phyloP scores from a whole-genome alignment of 2,329 filamentous ascomycete genomes.

The Geoglossum cookeanum region DNA sequence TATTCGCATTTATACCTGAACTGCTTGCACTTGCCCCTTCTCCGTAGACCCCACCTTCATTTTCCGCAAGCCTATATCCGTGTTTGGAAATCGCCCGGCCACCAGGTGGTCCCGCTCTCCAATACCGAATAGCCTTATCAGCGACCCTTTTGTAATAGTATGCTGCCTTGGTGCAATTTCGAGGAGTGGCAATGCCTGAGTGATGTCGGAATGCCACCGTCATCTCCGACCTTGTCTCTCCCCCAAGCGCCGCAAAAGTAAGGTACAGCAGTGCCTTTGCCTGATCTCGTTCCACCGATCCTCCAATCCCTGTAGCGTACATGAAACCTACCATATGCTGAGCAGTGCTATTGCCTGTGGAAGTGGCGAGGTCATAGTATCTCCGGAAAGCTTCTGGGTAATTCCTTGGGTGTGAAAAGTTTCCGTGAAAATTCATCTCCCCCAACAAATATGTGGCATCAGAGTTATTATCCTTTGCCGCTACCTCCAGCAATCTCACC shows the following conservation, averaged over 20 bases:
- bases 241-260: constrained; percentile 73
- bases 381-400: constrained; percentile 61
- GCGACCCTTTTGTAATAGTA: constrained; percentile 86
- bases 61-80: constrained; percentile 72
- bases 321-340: constrained; percentile 93
- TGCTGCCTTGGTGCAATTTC: constrained; percentile 68
- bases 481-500: constrained; percentile 37
- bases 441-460: constrained; percentile 81
- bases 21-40: constrained; percentile 85
- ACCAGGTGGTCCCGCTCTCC: constrained; percentile 75
- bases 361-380: constrained; percentile 58
- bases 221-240: constrained; percentile 80
- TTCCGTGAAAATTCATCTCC: constrained; percentile 93
- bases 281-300: constrained; percentile 65
- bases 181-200: constrained; percentile 64
- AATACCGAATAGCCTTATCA: constrained; percentile 78
- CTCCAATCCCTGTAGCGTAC: constrained; percentile 82
- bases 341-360: constrained; percentile 74
- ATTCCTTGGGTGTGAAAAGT: constrained; percentile 71
- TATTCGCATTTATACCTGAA: constrained; percentile 63
- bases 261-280: constrained; percentile 86
- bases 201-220: constrained; percentile 75
- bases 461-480: constrained; percentile 39
- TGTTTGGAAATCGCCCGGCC: constrained; percentile 62
- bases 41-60: constrained; percentile 81